Base-by-base conservation (phyloP, 208 protist genomes). In the Crithidia mellificae region DNA sequence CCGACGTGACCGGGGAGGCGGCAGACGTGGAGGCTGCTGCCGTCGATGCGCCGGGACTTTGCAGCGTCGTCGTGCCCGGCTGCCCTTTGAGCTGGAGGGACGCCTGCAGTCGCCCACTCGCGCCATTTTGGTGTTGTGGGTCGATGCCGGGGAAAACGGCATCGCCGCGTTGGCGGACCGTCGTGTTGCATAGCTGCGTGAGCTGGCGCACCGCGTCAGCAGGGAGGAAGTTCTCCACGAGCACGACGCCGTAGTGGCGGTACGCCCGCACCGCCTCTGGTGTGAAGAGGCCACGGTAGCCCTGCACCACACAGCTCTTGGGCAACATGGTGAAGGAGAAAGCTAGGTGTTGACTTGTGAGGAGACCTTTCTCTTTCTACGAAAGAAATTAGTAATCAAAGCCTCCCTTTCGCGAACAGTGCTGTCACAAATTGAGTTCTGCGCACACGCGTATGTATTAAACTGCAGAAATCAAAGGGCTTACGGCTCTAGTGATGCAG, bases 81-180 rank as follows among this genome's bases (percentile, higher is more conserved):
- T 25, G 20, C 8, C 62, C 6, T 20, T 43, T 63, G 2, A 72
- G 68, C 14, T 56, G 47, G 71, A 82, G 58, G 12, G 65, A 52
- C 2, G 72, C 77, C 32, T 77, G 50, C 25, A 88, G 72, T 0
- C 72, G 50, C 0, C 77, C 30, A 22, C 62, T 78, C 14, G 77
- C 77, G 41, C 70, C 73, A 56, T 78, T 58, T n/a, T 62, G 70
- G 25, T 76, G 70, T 20, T 87, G 71, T 6, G 78, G 70, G 65
- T 93, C 88, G 25, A 90, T 70, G 22, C 68, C 88, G 7, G 88
- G 88, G 51, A 91, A 91, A 22, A 88, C 54, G 44, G 76, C 54
- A 0, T 58, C 34, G 34, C 88, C 88, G 19, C 88, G 72, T 6
- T 55, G 24, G 17, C 56, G 38, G 5, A 65, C 85, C 15, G 75